Conservation (phyloP, 768 basidiomycete species). For the Coprinopsis marcescibilis region DNA sequence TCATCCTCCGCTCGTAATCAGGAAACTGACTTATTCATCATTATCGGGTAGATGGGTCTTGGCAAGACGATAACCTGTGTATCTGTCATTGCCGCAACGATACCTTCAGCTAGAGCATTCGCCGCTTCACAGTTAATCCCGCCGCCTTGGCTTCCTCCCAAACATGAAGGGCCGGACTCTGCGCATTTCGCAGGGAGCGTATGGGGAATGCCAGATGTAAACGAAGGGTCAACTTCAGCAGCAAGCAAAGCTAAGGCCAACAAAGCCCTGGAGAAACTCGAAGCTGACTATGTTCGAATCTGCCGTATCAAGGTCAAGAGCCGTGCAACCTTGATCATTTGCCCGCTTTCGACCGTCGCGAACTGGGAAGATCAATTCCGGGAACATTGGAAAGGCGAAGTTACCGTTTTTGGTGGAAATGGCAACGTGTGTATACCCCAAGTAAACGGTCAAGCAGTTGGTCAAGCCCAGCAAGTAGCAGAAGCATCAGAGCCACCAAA, state of each 20-base stretch:
- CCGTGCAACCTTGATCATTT: conserved; percentile 92
- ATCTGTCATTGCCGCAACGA: conserved; percentile 85
- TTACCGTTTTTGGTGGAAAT: conserved; percentile 75
- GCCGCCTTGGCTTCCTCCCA: conserved; percentile 31
- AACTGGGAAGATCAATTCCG: conserved; percentile 99
- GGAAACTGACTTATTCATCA: conserved; percentile 8
- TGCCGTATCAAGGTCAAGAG: conserved; percentile 78
- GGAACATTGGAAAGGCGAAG: conserved; percentile 93
- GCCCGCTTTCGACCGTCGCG: conserved; percentile 92
- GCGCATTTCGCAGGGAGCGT: conserved; percentile 74
- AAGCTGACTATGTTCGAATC: conserved; percentile 62
- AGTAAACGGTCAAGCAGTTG: conserved; percentile 30
- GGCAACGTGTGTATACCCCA: conserved; percentile 35
- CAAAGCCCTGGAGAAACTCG: conserved; percentile 62
- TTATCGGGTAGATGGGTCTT: conserved; percentile 76
- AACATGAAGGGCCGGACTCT: conserved; percentile 27
- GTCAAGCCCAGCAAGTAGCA: conserved; percentile 22
- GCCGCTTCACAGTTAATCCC: conserved; percentile 47
- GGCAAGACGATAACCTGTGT: conserved; percentile 97
- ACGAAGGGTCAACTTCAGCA: conserved; percentile 22
- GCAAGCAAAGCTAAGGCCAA: conserved; percentile 54
- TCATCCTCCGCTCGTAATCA: conserved; percentile 13
- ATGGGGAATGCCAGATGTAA: conserved; percentile 73
- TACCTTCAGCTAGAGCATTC: conserved; percentile 63
- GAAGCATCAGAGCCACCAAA: conserved; percentile 27